phyloP scores from a whole-genome alignment of 208 protist genomes.

The Perkinsela sp. region DNA sequence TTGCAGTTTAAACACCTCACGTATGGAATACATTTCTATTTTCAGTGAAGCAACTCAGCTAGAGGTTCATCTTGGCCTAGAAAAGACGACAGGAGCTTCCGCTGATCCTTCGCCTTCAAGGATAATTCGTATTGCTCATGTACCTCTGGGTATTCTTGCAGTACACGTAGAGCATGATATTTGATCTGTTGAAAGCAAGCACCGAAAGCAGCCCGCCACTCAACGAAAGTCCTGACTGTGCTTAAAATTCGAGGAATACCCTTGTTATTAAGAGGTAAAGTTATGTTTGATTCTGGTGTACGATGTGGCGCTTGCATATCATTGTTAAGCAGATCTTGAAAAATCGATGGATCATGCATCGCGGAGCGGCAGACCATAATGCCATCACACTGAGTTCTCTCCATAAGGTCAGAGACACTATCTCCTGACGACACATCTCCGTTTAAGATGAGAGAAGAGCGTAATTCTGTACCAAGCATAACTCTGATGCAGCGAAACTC shows the following conservation, averaged over 20 bases:
- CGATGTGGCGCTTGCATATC: no score
- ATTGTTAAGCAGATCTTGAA: no score
- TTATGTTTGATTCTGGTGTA: no score
- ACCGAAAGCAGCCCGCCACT: background rate
- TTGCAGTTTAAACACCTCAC: no score
- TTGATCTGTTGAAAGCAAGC: background rate
- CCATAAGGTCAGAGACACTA: conserved; percentile 1
- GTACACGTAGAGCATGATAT: background rate
- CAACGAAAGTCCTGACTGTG: no score
- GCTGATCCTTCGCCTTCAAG: background rate
- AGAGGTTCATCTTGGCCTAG: no score
- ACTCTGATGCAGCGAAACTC: background rate
- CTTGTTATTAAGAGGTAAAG: no score
- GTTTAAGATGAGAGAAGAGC: conserved; percentile 3
- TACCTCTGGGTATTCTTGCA: background rate
- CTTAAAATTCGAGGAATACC: no score
- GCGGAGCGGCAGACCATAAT: conserved; percentile 45
- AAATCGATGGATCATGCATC: conserved; percentile 23
- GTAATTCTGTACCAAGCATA: conserved; percentile 1
- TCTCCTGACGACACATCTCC: conserved; percentile 2
- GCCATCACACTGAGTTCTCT: conserved; percentile 2
- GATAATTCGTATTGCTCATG: background rate
- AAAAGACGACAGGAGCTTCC: no score
- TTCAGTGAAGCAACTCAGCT: no score
- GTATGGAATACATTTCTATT: no score